These are phyloP conservation scores for Hericium rajendrae DNA, from an alignment of 768 basidiomycete genomes.

Conservation along the genomic window DNA sequence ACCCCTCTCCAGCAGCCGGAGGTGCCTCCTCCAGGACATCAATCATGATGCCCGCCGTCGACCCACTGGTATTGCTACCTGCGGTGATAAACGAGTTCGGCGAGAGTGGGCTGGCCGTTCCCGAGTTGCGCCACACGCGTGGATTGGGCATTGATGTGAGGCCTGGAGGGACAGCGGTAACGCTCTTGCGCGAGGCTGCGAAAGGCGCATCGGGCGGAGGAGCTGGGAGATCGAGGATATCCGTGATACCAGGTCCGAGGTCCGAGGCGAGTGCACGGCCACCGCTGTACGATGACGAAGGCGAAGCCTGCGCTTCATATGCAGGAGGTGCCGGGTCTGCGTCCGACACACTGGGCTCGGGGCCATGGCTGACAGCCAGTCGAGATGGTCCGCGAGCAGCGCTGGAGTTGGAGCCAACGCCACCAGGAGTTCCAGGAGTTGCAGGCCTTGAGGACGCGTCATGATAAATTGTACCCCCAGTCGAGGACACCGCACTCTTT, in stretches of 20 bases:
- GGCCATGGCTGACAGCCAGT: constrained; percentile 9
- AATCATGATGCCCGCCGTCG: constrained; percentile 28
- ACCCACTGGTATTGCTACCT: neutral
- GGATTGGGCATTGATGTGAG: constrained; percentile 21
- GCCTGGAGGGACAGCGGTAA: constrained; percentile 27
- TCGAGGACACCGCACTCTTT: constrained; percentile 29
- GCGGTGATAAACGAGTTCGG: neutral
- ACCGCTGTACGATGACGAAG: neutral
- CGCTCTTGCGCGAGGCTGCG: constrained; percentile 16
- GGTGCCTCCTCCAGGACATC: constrained; percentile 66
- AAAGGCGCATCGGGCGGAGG: constrained; percentile 51
- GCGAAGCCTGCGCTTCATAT: constrained; percentile 6
- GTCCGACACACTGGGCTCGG: neutral
- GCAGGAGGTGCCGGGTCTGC: neutral
- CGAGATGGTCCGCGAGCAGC: constrained; percentile 5
- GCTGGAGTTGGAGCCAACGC: constrained; percentile 18
- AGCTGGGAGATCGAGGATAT: constrained; percentile 47
- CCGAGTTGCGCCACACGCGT: constrained; percentile 27
- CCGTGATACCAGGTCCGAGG: constrained; percentile 16
- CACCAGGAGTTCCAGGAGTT: constrained; percentile 33
- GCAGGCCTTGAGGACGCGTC: constrained; percentile 43
- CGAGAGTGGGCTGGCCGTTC: neutral
- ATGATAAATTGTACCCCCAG: constrained; percentile 48
- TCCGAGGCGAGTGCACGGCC: constrained; percentile 10
- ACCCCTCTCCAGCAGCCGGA: constrained; percentile 48